Evolutionary conservation across 805 yeast genomes (phyloP).

Genomic region (Wickerhamomyces chambardii): DNA sequence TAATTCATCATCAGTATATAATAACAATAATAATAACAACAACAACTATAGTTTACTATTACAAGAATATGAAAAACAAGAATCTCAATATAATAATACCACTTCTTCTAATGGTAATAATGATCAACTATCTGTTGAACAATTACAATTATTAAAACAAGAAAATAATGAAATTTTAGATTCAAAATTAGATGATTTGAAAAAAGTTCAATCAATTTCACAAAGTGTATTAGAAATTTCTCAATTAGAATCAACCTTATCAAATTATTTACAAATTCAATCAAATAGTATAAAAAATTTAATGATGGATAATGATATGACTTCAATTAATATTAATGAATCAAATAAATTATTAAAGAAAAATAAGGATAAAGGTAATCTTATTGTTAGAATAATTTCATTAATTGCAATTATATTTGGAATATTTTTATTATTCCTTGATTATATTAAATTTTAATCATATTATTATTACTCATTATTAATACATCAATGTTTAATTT

Average conservation of each 20-base stretch:
- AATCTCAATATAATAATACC: constrained; percentile 21
- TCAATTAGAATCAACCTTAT: constrained; percentile 63
- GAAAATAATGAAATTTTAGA: constrained; percentile 51
- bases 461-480: too few relatives aligned
- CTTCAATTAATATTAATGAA: constrained; percentile 51
- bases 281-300: constrained; percentile 58
- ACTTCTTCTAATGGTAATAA: constrained; percentile 24
- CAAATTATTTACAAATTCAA: constrained; percentile 65
- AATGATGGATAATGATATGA: constrained; percentile 57
- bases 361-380: constrained; percentile 60
- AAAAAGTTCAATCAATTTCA: constrained; percentile 52
- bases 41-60: constrained; percentile 25
- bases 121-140: constrained; percentile 43
- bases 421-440: constrained; percentile 44
- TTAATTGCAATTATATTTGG: constrained; percentile 48
- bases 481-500: too few relatives aligned
- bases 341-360: constrained; percentile 66
- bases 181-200: constrained; percentile 49
- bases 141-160: constrained; percentile 43
- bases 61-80: constrained; percentile 13
- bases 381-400: constrained; percentile 48
- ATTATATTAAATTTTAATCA: constrained; percentile 26
- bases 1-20: too few relatives aligned
- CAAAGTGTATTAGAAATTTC: constrained; percentile 64
- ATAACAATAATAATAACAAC: constrained; percentile 5